Base-by-base conservation (phyloP, 371 early-diverging fungal species). In the Mucor plumbeus region DNA sequence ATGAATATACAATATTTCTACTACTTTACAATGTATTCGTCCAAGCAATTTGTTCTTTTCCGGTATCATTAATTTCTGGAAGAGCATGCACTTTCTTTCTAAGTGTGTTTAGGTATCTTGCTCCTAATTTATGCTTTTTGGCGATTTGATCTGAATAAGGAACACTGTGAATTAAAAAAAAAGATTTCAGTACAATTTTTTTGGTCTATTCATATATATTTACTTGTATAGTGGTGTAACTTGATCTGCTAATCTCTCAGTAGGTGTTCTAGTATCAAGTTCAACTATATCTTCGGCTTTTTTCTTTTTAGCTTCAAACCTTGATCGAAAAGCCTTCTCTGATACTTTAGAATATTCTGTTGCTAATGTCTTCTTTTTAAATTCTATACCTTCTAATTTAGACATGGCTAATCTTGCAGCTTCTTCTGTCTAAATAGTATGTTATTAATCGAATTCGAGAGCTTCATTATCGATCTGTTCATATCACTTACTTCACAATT, bases 161-260 rank as follows among this genome's bases (percentile, higher is more conserved):
- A 0, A 81, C 5, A 36, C 74, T 68, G 26, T 26, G 26, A 26
- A 26, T 26, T 26, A 26, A 26, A 56, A 4, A 61, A 9, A 55
- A 48, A 62, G 15, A 39, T 0, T 8, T 44, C 17, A 44, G n/a
- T 14, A n/a, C 44, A 44, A 7, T 44, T 17, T 44, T 8, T 17
- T 44, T n/a, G 17, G n/a, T 7, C n/a, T 44, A 6, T n/a, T 43
- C 26, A 17, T 1, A 17, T 3, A 48, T 48, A 10, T 1, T 62
- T 58, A 68, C 53, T 62, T 50, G 35, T 67, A 35, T 11, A 90
- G 68, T 8, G 92, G 91, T 6, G 91, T 90, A 14, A 90, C 88
- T 80, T 92, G 91, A 75, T 90, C 90, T 15, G 87, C 87, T 33
- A 93, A 71, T 35, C 71, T 76, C 72, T 93, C 90, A 34, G 80